These are phyloP conservation scores for Vanderwaltozyma yarrowii DNA, from an alignment of 805 yeast genomes.

Conservation along the genomic window DNA sequence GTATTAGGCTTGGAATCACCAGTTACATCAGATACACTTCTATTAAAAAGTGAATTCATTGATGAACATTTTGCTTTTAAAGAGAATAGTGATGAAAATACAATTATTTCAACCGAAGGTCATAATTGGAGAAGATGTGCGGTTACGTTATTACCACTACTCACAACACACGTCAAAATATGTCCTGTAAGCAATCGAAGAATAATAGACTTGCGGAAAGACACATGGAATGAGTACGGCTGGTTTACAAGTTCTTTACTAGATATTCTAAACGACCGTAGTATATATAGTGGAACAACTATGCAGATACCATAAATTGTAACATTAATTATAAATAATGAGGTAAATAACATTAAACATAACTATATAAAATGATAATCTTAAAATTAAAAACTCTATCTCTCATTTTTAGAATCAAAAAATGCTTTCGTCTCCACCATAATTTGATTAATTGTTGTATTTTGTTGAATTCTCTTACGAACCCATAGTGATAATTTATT, in stretches of 20 bases:
- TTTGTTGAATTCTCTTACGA: constrained; percentile 29
- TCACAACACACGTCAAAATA: constrained; percentile 25
- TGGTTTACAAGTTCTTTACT: constrained; percentile 27
- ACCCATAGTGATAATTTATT: constrained; percentile 70
- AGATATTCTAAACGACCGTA: constrained; percentile 15
- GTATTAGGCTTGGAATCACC: constrained; percentile 7
- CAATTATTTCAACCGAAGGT: constrained; percentile 17
- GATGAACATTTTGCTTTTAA: constrained; percentile 18
- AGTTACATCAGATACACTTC: constrained; percentile 3
- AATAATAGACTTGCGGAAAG: constrained; percentile 22
- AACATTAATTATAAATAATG: background rate
- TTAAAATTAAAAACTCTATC: too few species aligned
- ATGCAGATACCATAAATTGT: constrained; percentile 3
- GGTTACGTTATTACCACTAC: constrained; percentile 30
- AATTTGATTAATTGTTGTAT: constrained; percentile 10
- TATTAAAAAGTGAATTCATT: constrained; percentile 21
- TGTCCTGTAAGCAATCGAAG: constrained; percentile 30
- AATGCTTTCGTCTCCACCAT: constrained; percentile 16
- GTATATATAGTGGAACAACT: constrained; percentile 23
- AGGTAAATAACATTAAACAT: background rate
- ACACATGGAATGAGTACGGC: constrained; percentile 23
- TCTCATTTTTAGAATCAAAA: constrained; percentile 6
- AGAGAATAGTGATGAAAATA: constrained; percentile 8
- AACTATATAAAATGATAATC: too few species aligned
- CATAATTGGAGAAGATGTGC: constrained; percentile 33